Base-by-base conservation (phyloP, 345 rosid genomes). In the Cardamine chenopodiifolia region DNA sequence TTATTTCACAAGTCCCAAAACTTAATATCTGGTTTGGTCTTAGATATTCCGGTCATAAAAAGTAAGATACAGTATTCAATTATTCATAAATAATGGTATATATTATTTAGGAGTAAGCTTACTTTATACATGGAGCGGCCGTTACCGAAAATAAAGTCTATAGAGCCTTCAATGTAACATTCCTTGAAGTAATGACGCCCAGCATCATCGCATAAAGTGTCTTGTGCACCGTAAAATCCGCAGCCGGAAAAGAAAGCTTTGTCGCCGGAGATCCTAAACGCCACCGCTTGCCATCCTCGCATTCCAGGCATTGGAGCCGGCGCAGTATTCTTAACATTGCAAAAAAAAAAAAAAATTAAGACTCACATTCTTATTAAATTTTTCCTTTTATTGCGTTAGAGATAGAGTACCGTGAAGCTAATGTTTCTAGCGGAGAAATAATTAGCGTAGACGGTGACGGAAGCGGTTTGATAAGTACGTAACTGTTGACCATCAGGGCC, bases 221-320 rank as follows among this genome's bases (percentile, higher is more conserved):
- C 97, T 69, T 94, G 98, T 8, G 98, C 97, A 0, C 98, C 96
- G 31, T 88, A 91, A 70, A 94, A 94, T 25, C 98, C 97, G 50
- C 97, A 91, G 15, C 96, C 90, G 0, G 89, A 80, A 82, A 94
- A 94, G 79, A 84, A 91, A 0, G 96, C 96, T 82, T 94, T 94
- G 73, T 91, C 98, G 0, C 98, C 96, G 0, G 97, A 90, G 72
- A 94, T 90, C 15, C 97, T 85, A 68, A 94, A 87, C 17, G 98
- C 96, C 70, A 71, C 98, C 26, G 97, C 98, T 74, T 94, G 98
- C 96, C 93, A 85, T 18, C 97, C 96, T 74, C 90, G 84, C 98
- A 89, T 82, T 52, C 98, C 97, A 0, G 96, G 97, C 88, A 86
- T 71, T 3, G 98, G 97, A 1, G 98, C 96, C 40, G 97, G 98